Evolutionary conservation across 768 basidiomycete genomes (phyloP).

Genomic region (Termitomyces sp.): DNA sequence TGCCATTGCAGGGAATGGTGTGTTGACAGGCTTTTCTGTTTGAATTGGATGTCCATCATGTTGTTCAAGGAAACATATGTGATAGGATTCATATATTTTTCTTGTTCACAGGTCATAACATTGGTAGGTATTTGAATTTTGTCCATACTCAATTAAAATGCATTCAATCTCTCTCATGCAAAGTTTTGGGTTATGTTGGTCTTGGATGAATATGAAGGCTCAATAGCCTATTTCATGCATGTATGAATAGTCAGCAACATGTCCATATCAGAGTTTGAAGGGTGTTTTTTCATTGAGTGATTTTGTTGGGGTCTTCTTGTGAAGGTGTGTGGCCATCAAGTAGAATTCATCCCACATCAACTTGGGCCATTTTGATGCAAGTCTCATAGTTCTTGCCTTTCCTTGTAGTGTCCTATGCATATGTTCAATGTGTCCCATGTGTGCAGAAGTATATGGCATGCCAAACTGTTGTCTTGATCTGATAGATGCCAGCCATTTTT

Average conservation of each 20-base stretch:
- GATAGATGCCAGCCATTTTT: too few species aligned
- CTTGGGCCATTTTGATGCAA: too few species aligned
- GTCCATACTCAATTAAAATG: conserved; percentile 33
- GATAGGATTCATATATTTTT: conserved; percentile 18
- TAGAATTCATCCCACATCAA: too few species aligned
- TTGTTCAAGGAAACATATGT: conserved; percentile 24
- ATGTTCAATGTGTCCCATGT: too few species aligned
- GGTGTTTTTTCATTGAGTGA: too few species aligned
- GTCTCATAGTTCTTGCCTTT: too few species aligned
- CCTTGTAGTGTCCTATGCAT: too few species aligned
- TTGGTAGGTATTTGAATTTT: conserved; percentile 28
- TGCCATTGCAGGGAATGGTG: too few species aligned
- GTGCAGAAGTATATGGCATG: too few species aligned
- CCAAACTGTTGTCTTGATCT: too few species aligned
- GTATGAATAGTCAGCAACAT: conserved; percentile 23
- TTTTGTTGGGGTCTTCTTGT: too few species aligned
- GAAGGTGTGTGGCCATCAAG: too few species aligned
- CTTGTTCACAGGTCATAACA: conserved; percentile 22
- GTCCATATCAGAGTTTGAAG: conserved; percentile 17
- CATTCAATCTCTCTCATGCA: conserved; percentile 25
- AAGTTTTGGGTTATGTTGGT: conserved; percentile 26
- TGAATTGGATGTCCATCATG: conserved; percentile 5
- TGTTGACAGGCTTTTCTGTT: not conserved
- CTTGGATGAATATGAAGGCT: conserved; percentile 31
- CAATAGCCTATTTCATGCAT: conserved; percentile 29